Evolutionary conservation across 129 eudicot species (phyloP).

Genomic region (Flaveria linearis): DNA sequence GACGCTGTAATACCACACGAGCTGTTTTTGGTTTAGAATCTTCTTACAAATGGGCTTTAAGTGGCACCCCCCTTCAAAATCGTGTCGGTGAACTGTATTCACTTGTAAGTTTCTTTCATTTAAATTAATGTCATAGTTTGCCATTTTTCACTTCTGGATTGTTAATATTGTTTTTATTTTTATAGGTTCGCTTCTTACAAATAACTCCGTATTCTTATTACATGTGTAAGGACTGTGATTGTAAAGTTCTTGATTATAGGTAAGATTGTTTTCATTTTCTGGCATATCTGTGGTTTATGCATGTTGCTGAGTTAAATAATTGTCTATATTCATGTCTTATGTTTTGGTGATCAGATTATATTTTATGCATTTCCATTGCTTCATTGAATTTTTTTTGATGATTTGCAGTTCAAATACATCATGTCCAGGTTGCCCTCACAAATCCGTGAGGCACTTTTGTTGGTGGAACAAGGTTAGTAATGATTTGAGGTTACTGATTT

Average conservation of each 20-base stretch:
- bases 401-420: slow-evolving; percentile 51
- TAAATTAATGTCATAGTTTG: slow-evolving; percentile 23
- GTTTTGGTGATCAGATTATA: not conserved
- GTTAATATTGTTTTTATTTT: not conserved
- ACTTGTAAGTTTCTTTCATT: slow-evolving; percentile 54
- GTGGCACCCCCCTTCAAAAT: slow-evolving; percentile 99
- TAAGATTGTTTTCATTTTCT: slow-evolving; percentile 30
- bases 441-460: slow-evolving; percentile 83
- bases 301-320: not conserved
- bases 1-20: slow-evolving; percentile 81
- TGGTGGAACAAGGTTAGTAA: slow-evolving; percentile 94
- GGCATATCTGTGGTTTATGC: slow-evolving; percentile 1
- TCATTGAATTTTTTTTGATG: not conserved
- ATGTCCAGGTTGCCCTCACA: slow-evolving; percentile 73
- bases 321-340: not conserved
- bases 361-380: not conserved
- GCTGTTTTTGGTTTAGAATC: slow-evolving; percentile 87
- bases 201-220: slow-evolving; percentile 75
- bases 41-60: slow-evolving; percentile 92
- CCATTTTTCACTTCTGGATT: not conserved
- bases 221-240: slow-evolving; percentile 91
- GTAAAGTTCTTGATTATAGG: slow-evolving; percentile 86
- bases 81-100: slow-evolving; percentile 98
- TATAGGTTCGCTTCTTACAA: slow-evolving; percentile 81
- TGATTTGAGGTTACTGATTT: slow-evolving; percentile 11